These are phyloP conservation scores for Spathaspora sp. DNA, from an alignment of 1,139 yeast species.

Conservation along the genomic window DNA sequence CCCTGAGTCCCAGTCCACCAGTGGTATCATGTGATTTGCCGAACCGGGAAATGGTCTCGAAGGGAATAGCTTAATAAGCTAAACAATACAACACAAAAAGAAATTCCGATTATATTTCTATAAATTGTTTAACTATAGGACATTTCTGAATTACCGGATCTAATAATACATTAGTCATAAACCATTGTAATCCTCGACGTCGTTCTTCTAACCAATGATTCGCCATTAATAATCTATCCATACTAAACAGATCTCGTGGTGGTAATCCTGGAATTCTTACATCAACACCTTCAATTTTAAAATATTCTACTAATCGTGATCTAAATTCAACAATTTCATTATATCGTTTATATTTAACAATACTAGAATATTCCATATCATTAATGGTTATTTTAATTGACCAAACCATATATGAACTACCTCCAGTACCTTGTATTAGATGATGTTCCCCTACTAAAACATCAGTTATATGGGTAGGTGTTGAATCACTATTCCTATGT, in stretches of 20 bases:
- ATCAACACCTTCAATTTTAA: constrained; percentile 11
- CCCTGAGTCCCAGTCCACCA: too few relatives aligned
- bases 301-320: constrained; percentile 34
- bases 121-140: constrained; percentile 50
- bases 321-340: constrained; percentile 61
- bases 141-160: constrained; percentile 59
- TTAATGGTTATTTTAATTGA: constrained; percentile 43
- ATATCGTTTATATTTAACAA: constrained; percentile 59
- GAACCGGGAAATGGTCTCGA: not conserved
- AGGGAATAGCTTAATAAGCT: not conserved
- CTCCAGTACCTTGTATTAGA: constrained; percentile 36
- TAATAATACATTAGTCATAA: constrained; percentile 62
- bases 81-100: too few relatives aligned
- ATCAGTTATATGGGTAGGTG: constrained; percentile 32
- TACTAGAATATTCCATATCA: constrained; percentile 45
- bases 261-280: constrained; percentile 60
- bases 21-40: not conserved
- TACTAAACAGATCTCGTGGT: constrained; percentile 52
- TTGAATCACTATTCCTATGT: constrained; percentile 3
- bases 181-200: constrained; percentile 71
- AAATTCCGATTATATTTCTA: constrained; percentile 17
- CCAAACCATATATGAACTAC: constrained; percentile 49
- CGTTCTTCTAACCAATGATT: constrained; percentile 57
- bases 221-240: constrained; percentile 48
- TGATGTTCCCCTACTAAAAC: constrained; percentile 42